Base-by-base conservation (phyloP, 2,329 filamentous ascomycete species). In the Penicillium nordicum region DNA sequence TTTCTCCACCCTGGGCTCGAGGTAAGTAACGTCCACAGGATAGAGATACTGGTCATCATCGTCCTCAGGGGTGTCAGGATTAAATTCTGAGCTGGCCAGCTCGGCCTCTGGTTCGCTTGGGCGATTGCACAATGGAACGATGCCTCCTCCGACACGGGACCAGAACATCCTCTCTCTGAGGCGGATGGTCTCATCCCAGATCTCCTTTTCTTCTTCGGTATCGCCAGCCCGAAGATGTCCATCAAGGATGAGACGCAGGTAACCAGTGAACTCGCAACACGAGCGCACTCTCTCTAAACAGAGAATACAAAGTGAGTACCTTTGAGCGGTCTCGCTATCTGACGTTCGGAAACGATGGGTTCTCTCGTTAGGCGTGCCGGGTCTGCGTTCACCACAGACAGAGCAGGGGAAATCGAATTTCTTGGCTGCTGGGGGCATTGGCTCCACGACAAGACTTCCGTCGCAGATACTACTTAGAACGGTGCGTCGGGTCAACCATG, bases 111-210 rank as follows among this genome's bases (percentile, higher is more conserved):
- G 25, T 29, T 60, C 57, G n/a, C 58, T 66, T 29, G 58, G 44
- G 12, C 61, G 64, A 27, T 78, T 62, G 49, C 79, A 78, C 12
- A 83, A 79, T 1, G 93, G 94, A 12, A 97, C 78, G 2, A 99
- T 91, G 14, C 94, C 94, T 29, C 92, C 94, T 27, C 93, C 93
- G 50, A 99, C 85, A 53, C 94, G 84, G 49, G 90, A 86, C 94
- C 94, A 99, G 72, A 99, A 99, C 89, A 99, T 96, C 65, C 93
- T 87, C 72, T 99, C 94, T 49, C 94, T 83, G 46, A 97, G 76
- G 30, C 88, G 85, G 11, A 97, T 89, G 55, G 91, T 91, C 77
- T 99, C 94, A 70, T 97, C 93, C 94, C 94, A 99, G 0, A 92
- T 91, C 29, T 86, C 84, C 69, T 89, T 90, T 74, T 95, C 90